A percentile compares a stretch with the other conserved stretches of the same genome.
Evolutionary conservation across 768 basidiomycete species (phyloP).

Genomic region (Phaeotremella fagi): DNA sequence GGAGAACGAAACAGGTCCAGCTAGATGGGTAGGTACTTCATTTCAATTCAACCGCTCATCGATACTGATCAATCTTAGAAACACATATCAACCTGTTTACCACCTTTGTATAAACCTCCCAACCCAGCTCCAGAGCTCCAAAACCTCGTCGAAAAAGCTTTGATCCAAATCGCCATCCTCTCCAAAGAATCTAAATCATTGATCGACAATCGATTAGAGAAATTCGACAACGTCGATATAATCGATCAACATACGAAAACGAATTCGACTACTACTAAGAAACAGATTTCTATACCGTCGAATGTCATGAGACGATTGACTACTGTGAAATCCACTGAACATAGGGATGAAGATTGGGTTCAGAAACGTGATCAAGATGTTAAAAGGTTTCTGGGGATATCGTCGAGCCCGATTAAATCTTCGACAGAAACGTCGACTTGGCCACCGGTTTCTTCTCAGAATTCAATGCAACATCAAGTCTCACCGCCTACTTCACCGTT

Average conservation of each 20-base stretch:
- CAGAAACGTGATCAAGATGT: constrained; percentile 22
- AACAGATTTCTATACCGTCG: too few species aligned
- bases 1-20: constrained; percentile 30
- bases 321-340: constrained; percentile 21
- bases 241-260: too few species aligned
- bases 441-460: constrained; percentile 2
- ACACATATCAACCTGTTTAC: constrained; percentile 36
- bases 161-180: constrained; percentile 12
- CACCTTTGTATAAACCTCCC: constrained; percentile 34
- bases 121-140: constrained; percentile 34
- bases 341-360: constrained; percentile 26
- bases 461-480: too few species aligned
- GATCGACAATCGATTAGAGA: constrained; percentile 25
- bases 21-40: constrained; percentile 32
- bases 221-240: not conserved
- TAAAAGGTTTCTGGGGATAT: constrained; percentile 10
- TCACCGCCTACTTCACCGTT: constrained; percentile 4
- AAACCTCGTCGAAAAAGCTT: constrained; percentile 19
- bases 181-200: too few species aligned
- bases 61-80: constrained; percentile 8
- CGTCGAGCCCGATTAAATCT: constrained; percentile 7
- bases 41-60: not conserved
- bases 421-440: not conserved
- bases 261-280: too few species aligned
- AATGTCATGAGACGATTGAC: constrained; percentile 15